These are phyloP conservation scores for Candida taoyuanica DNA, from an alignment of 805 yeast genomes.

Conservation along the genomic window DNA sequence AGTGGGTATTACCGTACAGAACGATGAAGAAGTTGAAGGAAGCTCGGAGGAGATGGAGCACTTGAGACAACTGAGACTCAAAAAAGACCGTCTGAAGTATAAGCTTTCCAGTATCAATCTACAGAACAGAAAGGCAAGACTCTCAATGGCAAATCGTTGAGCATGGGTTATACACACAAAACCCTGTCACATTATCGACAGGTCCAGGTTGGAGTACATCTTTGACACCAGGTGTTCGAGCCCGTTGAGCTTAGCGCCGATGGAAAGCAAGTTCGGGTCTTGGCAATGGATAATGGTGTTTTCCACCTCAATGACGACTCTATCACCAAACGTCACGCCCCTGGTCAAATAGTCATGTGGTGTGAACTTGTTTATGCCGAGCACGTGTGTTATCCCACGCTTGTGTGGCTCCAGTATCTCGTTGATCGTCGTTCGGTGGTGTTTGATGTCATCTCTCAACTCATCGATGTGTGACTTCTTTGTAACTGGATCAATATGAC, in stretches of 20 bases:
- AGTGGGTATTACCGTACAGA: constrained; percentile 1
- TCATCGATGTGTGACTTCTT: constrained; percentile 56
- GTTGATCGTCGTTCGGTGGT: constrained; percentile 35
- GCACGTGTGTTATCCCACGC: constrained; percentile 28
- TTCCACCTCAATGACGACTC: constrained; percentile 58
- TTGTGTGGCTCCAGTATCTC: constrained; percentile 35
- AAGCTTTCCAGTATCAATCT: constrained; percentile 29
- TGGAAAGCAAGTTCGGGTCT: constrained; percentile 62
- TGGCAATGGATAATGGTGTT: constrained; percentile 58
- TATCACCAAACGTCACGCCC: constrained; percentile 53
- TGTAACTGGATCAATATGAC: constrained; percentile 38
- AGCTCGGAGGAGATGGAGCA: constrained; percentile 35
- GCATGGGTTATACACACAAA: no score
- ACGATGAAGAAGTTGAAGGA: constrained; percentile 23
- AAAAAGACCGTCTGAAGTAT: constrained; percentile 42
- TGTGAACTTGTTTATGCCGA: constrained; percentile 30
- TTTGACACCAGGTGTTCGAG: constrained; percentile 37
- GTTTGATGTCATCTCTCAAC: constrained; percentile 49
- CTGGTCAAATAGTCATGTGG: constrained; percentile 54
- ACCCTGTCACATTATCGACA: constrained; percentile 25
- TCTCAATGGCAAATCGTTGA: constrained; percentile 21
- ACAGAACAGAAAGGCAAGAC: constrained; percentile 25
- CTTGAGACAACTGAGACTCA: constrained; percentile 36
- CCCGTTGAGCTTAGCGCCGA: constrained; percentile 58
- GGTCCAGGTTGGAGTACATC: constrained; percentile 23